Conservation (phyloP, 176 grass and related monocot genomes). For the Ensete ventricosum region DNA sequence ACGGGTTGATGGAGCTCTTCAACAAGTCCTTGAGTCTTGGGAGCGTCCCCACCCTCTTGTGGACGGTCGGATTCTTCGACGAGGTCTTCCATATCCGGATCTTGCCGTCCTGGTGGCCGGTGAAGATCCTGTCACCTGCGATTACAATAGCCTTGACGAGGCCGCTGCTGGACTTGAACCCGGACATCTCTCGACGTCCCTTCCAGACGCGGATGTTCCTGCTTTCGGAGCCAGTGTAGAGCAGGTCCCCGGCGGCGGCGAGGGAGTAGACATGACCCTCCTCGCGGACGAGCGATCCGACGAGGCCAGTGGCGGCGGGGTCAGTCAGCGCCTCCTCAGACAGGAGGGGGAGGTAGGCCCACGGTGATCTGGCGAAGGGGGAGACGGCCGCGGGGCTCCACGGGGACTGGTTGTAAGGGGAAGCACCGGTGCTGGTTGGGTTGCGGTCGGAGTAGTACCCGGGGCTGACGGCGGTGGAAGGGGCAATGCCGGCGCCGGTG, state of each 20-base stretch:
- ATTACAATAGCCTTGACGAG: conserved; percentile 16
- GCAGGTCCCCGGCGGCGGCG: conserved; percentile 3
- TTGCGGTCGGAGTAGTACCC: conserved; percentile 5
- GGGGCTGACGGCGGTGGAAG: neutral
- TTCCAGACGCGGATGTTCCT: conserved; percentile 19
- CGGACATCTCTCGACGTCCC: conserved; percentile 1
- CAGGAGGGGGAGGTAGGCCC: conserved; percentile 7
- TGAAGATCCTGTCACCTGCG: conserved; percentile 12
- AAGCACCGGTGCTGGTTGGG: neutral
- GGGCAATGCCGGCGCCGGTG: neutral
- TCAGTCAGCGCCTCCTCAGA: neutral
- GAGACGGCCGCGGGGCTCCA: neutral
- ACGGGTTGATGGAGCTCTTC: conserved; percentile 13
- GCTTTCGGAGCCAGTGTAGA: conserved; percentile 17
- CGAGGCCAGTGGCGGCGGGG: conserved; percentile 2
- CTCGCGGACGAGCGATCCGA: conserved; percentile 20
- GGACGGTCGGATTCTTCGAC: neutral
- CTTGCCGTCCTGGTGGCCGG: conserved; percentile 16
- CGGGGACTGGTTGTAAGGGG: neutral
- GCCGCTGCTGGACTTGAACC: conserved; percentile 22
- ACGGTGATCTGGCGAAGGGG: conserved; percentile 17
- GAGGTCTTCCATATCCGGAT: conserved; percentile 14
- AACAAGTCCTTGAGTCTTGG: conserved; percentile 15
- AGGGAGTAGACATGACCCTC: conserved; percentile 23
- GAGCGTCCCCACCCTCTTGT: conserved; percentile 2